A percentile compares a stretch with the other conserved stretches of the same genome.
Conservation (phyloP, 2,329 filamentous ascomycete species). For the Fusarium virguliforme region DNA sequence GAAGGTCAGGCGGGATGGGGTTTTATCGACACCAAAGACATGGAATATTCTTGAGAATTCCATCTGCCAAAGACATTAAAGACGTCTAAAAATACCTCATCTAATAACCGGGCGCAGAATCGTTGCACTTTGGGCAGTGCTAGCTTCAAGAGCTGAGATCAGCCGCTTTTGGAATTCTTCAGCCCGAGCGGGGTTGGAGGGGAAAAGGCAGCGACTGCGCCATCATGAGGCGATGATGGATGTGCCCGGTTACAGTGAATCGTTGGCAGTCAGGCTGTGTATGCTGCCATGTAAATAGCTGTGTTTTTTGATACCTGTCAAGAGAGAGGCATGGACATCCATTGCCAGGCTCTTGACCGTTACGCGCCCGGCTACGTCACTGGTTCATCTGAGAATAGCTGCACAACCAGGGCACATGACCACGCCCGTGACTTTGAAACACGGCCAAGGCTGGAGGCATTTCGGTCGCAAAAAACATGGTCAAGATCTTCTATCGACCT, state of each 20-base stretch:
- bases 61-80: neutral
- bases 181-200: constrained; percentile 6
- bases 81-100: constrained; percentile 13
- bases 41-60: neutral
- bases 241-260: neutral
- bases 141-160: neutral
- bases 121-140: constrained; percentile 10
- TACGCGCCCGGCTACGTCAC: constrained; percentile 24
- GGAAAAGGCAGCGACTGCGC: constrained; percentile 4
- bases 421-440: constrained; percentile 28
- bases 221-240: neutral
- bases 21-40: neutral
- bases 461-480: neutral
- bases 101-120: neutral
- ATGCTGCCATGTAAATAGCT: neutral
- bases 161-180: neutral
- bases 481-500: neutral
- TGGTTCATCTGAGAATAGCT: constrained; percentile 18
- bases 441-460: neutral
- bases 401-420: constrained; percentile 26
- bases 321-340: neutral
- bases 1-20: too few relatives aligned
- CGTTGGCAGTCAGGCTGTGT: neutral
- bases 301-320: too few relatives aligned
- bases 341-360: neutral